Evolutionary conservation across 129 eudicot species (phyloP), one percentile per base, ranked within the genome.

Genomic region (Smallanthus sonchifolius): DNA sequence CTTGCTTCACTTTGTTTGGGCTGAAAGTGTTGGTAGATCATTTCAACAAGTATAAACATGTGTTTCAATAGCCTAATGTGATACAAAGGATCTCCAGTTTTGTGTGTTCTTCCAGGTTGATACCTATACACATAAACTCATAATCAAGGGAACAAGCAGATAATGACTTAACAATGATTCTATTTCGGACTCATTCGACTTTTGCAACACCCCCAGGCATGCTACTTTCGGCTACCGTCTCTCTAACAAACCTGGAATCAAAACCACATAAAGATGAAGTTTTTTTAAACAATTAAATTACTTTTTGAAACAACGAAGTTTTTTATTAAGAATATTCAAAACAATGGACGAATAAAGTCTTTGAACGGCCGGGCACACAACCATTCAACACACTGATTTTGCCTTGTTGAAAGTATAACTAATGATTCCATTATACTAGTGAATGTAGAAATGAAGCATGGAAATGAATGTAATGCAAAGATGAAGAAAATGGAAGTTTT

Each of bases 151-250:
- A 24, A 24, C 30, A 24, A 24, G 30, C 30, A 24, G 30, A 24
- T 24, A 1, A 24, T 24, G 30, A 24, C 30, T 24, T 24, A 24
- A 24, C 30, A 24, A 24, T 24, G 30, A 24, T 24, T 24, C 66
- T 32, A 61, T 20, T 20, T 24, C 30, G 30, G 30, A 57, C 10
- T 57, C 64, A 93, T 80, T 93, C 98, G 42, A 93, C 96, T 86
- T 93, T 93, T 60, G 94, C 97, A 34, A 93, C 85, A 61, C 87
- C 96, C 42, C 87, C 89, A 0, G 91, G 81, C 85, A 87, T 81
- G 80, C 85, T 90, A 73, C 82, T 87, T 51, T 92, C 98, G 10
- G 89, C 96, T 32, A 90, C 95, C 13, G 92, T 88, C 79, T 90
- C 98, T 74, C 72, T 79, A 75, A 93, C 96, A 88, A 93, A 90